Evolutionary conservation across 345 rosid species (phyloP), one percentile per base, ranked within the genome.

Genomic region (Rubroshorea leprosula): DNA sequence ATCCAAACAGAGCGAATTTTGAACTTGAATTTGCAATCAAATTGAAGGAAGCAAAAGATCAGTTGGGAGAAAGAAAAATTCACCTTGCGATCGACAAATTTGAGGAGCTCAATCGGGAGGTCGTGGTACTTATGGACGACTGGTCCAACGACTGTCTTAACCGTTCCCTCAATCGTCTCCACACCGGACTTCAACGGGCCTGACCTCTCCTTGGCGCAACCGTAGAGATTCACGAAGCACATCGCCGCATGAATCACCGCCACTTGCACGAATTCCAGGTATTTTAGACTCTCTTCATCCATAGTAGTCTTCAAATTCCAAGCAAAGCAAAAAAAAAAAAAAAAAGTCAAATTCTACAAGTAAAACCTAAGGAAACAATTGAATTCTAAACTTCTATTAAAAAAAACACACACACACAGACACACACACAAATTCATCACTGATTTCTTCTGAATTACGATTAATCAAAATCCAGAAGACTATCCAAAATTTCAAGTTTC

Each of bases 141-240:
- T 25, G 92, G 97, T 25, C 86, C 82, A 0, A 87, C 80, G n/a
- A 94, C 79, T 11, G 62, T 83, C 78, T 81, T 87, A 17, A 90
- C 95, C 0, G 87, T 78, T 18, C 87, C 92, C 69, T 93, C 99
- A 0, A 85, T 77, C 15, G 90, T 78, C 68, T 90, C 96, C 60
- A 93, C 88, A 17, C 96, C 84, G 1, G 89, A 67, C 64, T 85
- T 90, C 77, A 90, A 67, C 1, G 90, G 96, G 20, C 99, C 95
- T 0, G 90, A 73, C 74, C 72, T 78, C 20, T 83, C 92, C 78
- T 93, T 93, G 8, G 91, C 92, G 68, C 75, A 73, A 6, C 66
- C 68, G 58, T 93, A 93, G 20, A 93, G 72, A 24, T 73, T 64
- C 52, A 77, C 25, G 60, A 85, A 80, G 23, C 84, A 72, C 76